Base-by-base conservation (phyloP, 2,329 filamentous ascomycete species). In the Microcera coccophila region DNA sequence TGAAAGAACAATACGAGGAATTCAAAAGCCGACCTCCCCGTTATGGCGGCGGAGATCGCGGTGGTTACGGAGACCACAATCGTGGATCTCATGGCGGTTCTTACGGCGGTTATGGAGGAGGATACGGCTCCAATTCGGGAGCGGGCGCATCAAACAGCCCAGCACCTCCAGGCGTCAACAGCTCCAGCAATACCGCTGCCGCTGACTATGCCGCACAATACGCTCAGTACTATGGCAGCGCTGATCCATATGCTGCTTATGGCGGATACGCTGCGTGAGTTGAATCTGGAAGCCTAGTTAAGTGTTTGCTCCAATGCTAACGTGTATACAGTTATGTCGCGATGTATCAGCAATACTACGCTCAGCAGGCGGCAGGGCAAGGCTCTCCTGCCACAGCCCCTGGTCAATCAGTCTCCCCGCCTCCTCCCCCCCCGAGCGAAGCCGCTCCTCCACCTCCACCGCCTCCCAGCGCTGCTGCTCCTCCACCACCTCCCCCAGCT, bases 211-310 rank as follows among this genome's bases (percentile, higher is more conserved):
- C 81, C 39, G 81, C 85, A 15, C 86, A 91, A 60, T 94, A 94
- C 63, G 84, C 87, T 3, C 85, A 90, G 62, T 93, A 94, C 65
- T 91, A 90, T 48, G 76, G 75, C 49, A 74, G 74, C 41, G 72
- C 78, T 49, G 89, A 96, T 59, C 91, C 90, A 0, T 96, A 96
- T 63, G 89, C 89, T 32, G 82, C 87, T 8, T 96, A 93, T 56
- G 91, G 91, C 49, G 91, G 91, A 41, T 96, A 93, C 66, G 79
- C 84, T 55, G 86, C 85, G 70, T 87, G 76, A 61, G 73, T 55
- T 22, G 5, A 22, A 29, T n/a, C n/a, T n/a, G n/a, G n/a, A n/a
- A n/a, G 17, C 11, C 28, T 15, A 12, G 17, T 17, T 36, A 18
- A 20, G n/a, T 11, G 7, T 19, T 35, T 20, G 35, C 18, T 20